Conservation (phyloP, 1,284 basidiomycete genomes). For the Malassezia globosa region DNA sequence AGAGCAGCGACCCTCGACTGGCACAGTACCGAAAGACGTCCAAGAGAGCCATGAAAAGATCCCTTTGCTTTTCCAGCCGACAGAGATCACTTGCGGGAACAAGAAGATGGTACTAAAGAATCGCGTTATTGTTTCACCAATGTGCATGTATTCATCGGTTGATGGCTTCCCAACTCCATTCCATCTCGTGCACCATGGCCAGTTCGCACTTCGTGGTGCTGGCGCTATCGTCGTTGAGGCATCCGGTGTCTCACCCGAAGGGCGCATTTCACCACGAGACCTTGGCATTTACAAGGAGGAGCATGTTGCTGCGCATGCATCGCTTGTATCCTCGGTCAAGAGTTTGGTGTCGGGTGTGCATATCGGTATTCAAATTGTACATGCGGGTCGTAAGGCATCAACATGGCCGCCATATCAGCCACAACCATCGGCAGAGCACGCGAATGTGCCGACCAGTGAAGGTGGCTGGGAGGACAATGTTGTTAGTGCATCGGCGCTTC, state of each 20-base stretch:
- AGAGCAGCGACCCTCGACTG: slow-evolving; percentile 5
- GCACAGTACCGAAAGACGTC: slow-evolving; percentile 29
- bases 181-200: slow-evolving; percentile 40
- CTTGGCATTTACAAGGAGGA: slow-evolving; percentile 63
- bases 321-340: slow-evolving; percentile 65
- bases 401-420: slow-evolving; percentile 47
- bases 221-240: slow-evolving; percentile 42
- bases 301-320: slow-evolving; percentile 59
- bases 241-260: slow-evolving; percentile 58
- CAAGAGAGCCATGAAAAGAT: slow-evolving; percentile 20
- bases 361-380: slow-evolving; percentile 68
- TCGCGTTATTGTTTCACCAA: slow-evolving; percentile 32
- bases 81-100: slow-evolving; percentile 19
- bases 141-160: slow-evolving; percentile 39
- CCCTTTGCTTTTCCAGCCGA: slow-evolving; percentile 29
- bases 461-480: slow-evolving; percentile 64
- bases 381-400: slow-evolving; percentile 65
- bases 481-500: slow-evolving; percentile 56
- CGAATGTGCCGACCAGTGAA: slow-evolving; percentile 24
- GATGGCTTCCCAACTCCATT: slow-evolving; percentile 40
- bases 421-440: slow-evolving; percentile 35
- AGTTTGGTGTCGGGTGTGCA: slow-evolving; percentile 53
- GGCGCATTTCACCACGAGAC: slow-evolving; percentile 62
- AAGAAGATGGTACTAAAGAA: slow-evolving; percentile 33
- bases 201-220: slow-evolving; percentile 41